Conservation (phyloP, 2,329 filamentous ascomycete species). For the Tolypocladium pustulatum region DNA sequence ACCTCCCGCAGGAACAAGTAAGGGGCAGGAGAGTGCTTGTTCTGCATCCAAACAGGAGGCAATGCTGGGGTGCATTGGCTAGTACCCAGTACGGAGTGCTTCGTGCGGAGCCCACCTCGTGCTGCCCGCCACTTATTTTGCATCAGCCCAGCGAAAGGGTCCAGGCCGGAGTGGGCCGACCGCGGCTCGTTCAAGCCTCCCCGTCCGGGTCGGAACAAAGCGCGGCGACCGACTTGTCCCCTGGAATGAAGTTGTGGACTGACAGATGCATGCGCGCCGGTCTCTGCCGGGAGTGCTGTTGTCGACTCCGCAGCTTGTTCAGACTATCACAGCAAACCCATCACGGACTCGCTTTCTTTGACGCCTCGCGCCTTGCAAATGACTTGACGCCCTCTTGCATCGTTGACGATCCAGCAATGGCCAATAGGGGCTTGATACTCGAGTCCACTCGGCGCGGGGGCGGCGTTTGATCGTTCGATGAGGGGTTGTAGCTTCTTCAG, state of each 20-base stretch:
- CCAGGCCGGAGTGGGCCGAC: background rate
- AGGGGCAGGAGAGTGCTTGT: background rate
- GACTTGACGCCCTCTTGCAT: background rate
- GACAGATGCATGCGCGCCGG: background rate
- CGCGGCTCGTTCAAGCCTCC: background rate
- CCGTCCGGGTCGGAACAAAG: background rate
- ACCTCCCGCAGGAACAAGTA: background rate
- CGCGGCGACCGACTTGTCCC: background rate
- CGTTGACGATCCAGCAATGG: background rate
- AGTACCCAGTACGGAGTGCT: background rate
- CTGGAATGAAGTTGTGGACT: background rate
- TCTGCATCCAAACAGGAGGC: background rate
- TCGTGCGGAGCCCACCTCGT: background rate
- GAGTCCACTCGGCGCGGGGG: background rate
- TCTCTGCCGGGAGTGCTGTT: background rate
- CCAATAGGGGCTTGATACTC: background rate
- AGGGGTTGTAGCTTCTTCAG: background rate
- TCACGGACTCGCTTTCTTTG: too few species aligned
- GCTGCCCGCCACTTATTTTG: background rate
- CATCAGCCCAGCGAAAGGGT: background rate
- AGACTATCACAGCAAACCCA: too few species aligned
- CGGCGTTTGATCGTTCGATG: background rate
- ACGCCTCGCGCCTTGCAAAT: background rate
- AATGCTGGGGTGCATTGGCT: background rate
- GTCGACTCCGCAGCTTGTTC: background rate